These are phyloP conservation scores for Collybia nuda DNA, from an alignment of 768 basidiomycete genomes.

Conservation along the genomic window DNA sequence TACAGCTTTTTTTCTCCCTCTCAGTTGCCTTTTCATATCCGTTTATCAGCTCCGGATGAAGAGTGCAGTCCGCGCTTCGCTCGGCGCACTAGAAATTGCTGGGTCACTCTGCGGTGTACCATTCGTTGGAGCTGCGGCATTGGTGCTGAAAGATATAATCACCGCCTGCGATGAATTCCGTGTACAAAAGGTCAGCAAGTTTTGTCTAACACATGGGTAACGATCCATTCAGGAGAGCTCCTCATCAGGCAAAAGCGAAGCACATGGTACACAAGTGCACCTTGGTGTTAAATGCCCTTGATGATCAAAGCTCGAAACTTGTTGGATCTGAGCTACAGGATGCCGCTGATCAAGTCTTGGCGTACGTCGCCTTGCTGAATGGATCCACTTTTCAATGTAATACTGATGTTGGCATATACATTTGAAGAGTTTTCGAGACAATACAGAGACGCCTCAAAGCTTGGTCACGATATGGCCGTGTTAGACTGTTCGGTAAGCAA, in stretches of 20 bases:
- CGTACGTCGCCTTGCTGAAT: constrained; percentile 27
- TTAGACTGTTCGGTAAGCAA: constrained; percentile 38
- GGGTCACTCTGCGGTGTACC: constrained; percentile 45
- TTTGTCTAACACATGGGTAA: not conserved
- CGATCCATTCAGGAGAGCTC: not conserved
- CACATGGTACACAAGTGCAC: constrained; percentile 43
- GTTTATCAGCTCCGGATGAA: constrained; percentile 13
- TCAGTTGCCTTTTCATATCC: not conserved
- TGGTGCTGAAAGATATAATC: constrained; percentile 43
- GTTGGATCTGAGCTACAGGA: constrained; percentile 39
- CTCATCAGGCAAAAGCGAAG: constrained; percentile 37
- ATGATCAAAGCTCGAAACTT: constrained; percentile 36
- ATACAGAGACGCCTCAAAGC: constrained; percentile 36
- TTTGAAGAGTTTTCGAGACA: constrained; percentile 37
- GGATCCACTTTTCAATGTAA: not conserved
- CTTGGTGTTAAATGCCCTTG: constrained; percentile 34
- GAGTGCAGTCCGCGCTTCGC: constrained; percentile 12
- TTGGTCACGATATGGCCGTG: constrained; percentile 37
- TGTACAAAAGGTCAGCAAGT: constrained; percentile 44
- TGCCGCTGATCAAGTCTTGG: constrained; percentile 41
- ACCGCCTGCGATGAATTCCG: constrained; percentile 43
- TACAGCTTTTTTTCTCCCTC: not conserved
- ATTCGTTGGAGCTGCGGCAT: constrained; percentile 41
- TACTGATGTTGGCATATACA: not conserved
- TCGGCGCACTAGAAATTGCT: constrained; percentile 39